Percentiles rank a stretch among this genome's conserved stretches.
Evolutionary conservation across 768 basidiomycete species (phyloP).

Genomic region (Scleroderma bovista): DNA sequence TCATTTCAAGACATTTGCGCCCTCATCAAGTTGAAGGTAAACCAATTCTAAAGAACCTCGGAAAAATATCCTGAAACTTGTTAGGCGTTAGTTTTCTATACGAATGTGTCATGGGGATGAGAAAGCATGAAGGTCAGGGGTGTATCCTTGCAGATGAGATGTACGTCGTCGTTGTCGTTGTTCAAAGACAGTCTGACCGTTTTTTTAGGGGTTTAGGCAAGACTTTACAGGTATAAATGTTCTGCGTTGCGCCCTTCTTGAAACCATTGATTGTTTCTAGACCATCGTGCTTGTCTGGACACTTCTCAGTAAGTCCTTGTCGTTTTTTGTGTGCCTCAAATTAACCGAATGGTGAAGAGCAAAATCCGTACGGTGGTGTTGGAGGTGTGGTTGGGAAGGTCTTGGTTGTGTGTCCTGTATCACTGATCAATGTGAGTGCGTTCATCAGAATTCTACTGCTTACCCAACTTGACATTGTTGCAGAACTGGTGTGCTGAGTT

Average conservation of each 20-base stretch:
- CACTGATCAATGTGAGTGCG: constrained; percentile 66
- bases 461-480: constrained; percentile 1
- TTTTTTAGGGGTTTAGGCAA: constrained; percentile 89
- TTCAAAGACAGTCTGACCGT: constrained; percentile 7
- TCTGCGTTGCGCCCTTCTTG: not conserved
- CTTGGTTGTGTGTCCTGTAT: constrained; percentile 91
- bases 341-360: constrained; percentile 44
- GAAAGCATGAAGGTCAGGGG: constrained; percentile 86
- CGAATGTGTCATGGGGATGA: constrained; percentile 91
- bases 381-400: constrained; percentile 66
- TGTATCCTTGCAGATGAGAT: constrained; percentile 98
- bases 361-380: constrained; percentile 66
- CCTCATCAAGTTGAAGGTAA: constrained; percentile 88
- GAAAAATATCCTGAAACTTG: not conserved
- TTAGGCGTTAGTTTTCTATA: constrained; percentile 86
- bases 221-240: constrained; percentile 61
- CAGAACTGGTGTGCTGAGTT: constrained; percentile 97
- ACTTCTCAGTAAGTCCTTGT: constrained; percentile 61
- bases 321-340: not conserved
- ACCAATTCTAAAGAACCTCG: constrained; percentile 1
- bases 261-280: constrained; percentile 21
- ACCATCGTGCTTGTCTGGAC: constrained; percentile 94
- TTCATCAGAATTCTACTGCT: not conserved
- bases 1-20: constrained; percentile 69
- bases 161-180: constrained; percentile 33